A percentile compares a stretch with the other conserved stretches of the same genome.
phyloP scores from a whole-genome alignment of 2,329 filamentous ascomycete genomes.

The Trichoderma brevicompactum region DNA sequence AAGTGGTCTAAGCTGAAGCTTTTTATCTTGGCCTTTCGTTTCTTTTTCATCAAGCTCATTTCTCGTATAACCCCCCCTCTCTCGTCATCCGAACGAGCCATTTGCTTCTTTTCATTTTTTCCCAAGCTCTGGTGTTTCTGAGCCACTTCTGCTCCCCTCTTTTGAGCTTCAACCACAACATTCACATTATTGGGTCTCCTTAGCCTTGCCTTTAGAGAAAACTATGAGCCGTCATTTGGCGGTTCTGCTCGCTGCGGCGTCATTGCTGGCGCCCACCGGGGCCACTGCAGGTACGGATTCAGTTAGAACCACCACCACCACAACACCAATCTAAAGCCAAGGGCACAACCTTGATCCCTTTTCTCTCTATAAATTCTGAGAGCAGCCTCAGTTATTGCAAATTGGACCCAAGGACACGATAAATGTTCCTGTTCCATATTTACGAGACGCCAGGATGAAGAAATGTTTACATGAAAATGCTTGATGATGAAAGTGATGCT shows the following conservation, averaged over 20 bases:
- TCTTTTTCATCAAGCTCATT: background rate
- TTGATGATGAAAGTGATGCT: background rate
- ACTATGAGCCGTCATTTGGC: conserved; percentile 29
- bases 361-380: background rate
- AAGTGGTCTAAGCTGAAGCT: conserved; percentile 16
- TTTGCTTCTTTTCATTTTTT: conserved; percentile 2
- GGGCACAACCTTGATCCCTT: background rate
- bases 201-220: background rate
- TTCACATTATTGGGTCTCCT: background rate
- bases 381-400: background rate
- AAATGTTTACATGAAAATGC: too few species aligned
- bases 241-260: conserved; percentile 31
- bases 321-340: background rate
- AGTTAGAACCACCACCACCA: background rate
- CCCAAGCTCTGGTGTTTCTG: background rate
- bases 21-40: background rate
- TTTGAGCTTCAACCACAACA: background rate
- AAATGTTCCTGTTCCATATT: background rate
- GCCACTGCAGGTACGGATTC: conserved; percentile 29
- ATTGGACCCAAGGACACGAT: too few species aligned
- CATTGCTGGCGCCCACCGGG: conserved; percentile 27
- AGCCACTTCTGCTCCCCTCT: background rate
- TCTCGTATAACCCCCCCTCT: background rate
- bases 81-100: background rate
- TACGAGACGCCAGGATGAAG: background rate